phyloP scores from a whole-genome alignment of 805 yeast genomes.

The Cyberlindnera galapagoensis region DNA sequence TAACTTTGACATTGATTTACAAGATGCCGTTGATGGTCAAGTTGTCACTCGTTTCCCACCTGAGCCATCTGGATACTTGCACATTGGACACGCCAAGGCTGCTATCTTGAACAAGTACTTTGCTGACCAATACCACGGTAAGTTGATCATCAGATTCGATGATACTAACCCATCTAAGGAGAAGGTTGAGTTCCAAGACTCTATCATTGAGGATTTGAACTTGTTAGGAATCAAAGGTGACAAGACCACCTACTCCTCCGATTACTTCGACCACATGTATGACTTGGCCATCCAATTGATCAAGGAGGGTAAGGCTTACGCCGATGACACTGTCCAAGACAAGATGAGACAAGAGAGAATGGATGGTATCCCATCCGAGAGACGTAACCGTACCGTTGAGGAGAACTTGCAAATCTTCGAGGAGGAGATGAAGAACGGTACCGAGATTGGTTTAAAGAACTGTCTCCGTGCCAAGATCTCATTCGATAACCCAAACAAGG shows the following conservation, averaged over 20 bases:
- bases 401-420: conserved; percentile 84
- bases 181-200: conserved; percentile 88
- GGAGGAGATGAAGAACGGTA: conserved; percentile 89
- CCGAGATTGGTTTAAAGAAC: conserved; percentile 86
- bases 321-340: conserved; percentile 94
- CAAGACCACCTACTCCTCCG: conserved; percentile 79
- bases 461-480: conserved; percentile 97
- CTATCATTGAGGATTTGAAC: conserved; percentile 87
- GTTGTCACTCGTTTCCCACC: conserved; percentile 99
- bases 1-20: conserved; percentile 87
- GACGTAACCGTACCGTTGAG: conserved; percentile 90
- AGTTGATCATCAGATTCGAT: conserved; percentile 92
- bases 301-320: conserved; percentile 93
- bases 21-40: conserved; percentile 86
- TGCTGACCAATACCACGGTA: conserved; percentile 94
- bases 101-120: conserved; percentile 95
- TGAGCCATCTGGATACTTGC: conserved; percentile 98
- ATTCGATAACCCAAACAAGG: conserved; percentile 84
- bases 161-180: conserved; percentile 98
- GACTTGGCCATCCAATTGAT: conserved; percentile 79
- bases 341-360: conserved; percentile 98
- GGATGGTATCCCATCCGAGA: conserved; percentile 89
- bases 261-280: conserved; percentile 89
- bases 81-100: conserved; percentile 98
- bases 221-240: conserved; percentile 93